Percentiles rank a stretch among this genome's conserved stretches.
phyloP scores from a whole-genome alignment of 805 yeast species.

The Zygoascus biomembranicola region DNA sequence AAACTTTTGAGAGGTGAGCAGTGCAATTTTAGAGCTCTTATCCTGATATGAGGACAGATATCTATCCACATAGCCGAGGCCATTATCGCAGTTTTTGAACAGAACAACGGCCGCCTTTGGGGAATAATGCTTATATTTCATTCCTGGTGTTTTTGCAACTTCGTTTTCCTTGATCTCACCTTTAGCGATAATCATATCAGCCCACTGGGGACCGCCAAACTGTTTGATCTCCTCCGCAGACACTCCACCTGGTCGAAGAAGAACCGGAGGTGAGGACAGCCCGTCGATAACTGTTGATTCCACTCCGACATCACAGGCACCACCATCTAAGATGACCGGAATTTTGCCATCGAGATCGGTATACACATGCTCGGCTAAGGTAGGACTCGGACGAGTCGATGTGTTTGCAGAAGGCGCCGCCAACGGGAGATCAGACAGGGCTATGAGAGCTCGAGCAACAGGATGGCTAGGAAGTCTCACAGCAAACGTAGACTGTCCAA shows the following conservation, averaged over 20 bases:
- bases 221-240: constrained; percentile 63
- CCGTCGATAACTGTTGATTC: constrained; percentile 96
- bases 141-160: constrained; percentile 86
- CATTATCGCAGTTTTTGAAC: constrained; percentile 43
- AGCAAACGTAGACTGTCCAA: constrained; percentile 83
- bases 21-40: constrained; percentile 5
- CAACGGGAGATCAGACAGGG: constrained; percentile 73
- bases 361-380: constrained; percentile 76
- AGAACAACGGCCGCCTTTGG: constrained; percentile 79
- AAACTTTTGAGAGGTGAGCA: constrained; percentile 3
- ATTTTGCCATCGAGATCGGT: constrained; percentile 73
- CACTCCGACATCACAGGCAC: constrained; percentile 78
- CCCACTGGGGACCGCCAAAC: constrained; percentile 66
- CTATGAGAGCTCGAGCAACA: constrained; percentile 83
- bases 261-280: constrained; percentile 70
- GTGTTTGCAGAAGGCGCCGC: constrained; percentile 99
- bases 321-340: constrained; percentile 86
- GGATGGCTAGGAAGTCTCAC: constrained; percentile 84
- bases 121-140: constrained; percentile 94
- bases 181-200: constrained; percentile 49
- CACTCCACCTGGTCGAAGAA: constrained; percentile 91
- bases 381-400: constrained; percentile 91
- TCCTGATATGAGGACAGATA: neutral
- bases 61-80: constrained; percentile 10
- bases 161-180: constrained; percentile 45